A percentile compares a stretch with the other conserved stretches of the same genome.
Evolutionary conservation across 768 basidiomycete species (phyloP).

Genomic region (Amanita rimosa): DNA sequence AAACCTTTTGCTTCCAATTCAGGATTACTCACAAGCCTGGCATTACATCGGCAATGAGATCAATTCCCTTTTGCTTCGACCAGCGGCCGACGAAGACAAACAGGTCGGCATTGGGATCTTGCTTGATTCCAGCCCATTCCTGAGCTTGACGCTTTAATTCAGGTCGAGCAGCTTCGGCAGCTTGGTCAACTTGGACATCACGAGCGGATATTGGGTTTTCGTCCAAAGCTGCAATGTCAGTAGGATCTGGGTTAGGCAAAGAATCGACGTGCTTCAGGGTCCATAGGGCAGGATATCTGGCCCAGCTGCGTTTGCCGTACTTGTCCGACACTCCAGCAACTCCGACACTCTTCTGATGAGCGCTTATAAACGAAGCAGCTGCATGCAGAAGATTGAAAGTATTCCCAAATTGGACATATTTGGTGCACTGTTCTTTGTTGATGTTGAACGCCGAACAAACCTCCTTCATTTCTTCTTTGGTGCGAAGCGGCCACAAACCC

Average conservation of each 20-base stretch:
- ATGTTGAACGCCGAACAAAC: slow-evolving; percentile 98
- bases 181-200: slow-evolving; percentile 68
- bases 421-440: slow-evolving; percentile 90
- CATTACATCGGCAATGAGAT: slow-evolving; percentile 94
- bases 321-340: slow-evolving; percentile 98
- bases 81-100: slow-evolving; percentile 97
- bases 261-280: slow-evolving; percentile 94
- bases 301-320: slow-evolving; percentile 95
- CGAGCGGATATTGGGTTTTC: slow-evolving; percentile 62
- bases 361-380: slow-evolving; percentile 84
- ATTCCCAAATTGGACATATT: slow-evolving; percentile 97
- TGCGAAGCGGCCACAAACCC: slow-evolving; percentile 91
- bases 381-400: slow-evolving; percentile 95
- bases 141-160: slow-evolving; percentile 88
- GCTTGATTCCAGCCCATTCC: slow-evolving; percentile 90
- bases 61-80: slow-evolving; percentile 99
- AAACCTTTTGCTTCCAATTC: background rate
- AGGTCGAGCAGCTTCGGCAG: slow-evolving; percentile 81
- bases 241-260: slow-evolving; percentile 89
- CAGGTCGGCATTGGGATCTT: slow-evolving; percentile 80
- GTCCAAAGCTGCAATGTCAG: slow-evolving; percentile 87
- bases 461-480: slow-evolving; percentile 98
- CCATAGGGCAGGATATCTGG: slow-evolving; percentile 93
- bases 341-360: slow-evolving; percentile 87
- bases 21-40: slow-evolving; percentile 56